Evolutionary conservation across 1,284 basidiomycete species (phyloP).

Genomic region (Tilletia indica): DNA sequence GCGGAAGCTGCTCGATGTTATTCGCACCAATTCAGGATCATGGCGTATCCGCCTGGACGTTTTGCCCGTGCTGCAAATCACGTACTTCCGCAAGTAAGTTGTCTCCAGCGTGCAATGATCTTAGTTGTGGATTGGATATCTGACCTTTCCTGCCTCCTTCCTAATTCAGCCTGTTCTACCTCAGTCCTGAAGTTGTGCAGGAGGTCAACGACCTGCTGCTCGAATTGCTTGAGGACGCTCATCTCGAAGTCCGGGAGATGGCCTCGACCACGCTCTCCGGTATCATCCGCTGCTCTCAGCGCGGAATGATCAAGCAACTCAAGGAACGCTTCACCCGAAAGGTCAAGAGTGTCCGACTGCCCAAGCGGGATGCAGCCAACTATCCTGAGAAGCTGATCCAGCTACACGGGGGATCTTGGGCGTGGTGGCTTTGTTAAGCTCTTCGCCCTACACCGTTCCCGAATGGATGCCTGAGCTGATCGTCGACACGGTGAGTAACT

Average conservation of each 20-base stretch:
- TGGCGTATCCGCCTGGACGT: slow-evolving; percentile 51
- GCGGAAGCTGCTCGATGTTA: slow-evolving; percentile 38
- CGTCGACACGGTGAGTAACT: slow-evolving; percentile 32
- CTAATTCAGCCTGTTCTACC: slow-evolving; percentile 54
- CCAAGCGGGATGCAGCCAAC: slow-evolving; percentile 61
- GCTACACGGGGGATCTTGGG: slow-evolving; percentile 85
- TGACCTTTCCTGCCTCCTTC: slow-evolving; percentile 49
- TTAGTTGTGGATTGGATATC: slow-evolving; percentile 45
- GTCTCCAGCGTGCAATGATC: slow-evolving; percentile 29
- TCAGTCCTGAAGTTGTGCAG: slow-evolving; percentile 30
- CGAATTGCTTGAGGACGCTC: slow-evolving; percentile 43
- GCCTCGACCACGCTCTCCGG: slow-evolving; percentile 69
- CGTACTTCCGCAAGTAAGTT: slow-evolving; percentile 49
- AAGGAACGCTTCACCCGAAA: slow-evolving; percentile 40
- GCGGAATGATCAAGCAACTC: slow-evolving; percentile 79
- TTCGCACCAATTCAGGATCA: slow-evolving; percentile 34
- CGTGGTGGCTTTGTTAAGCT: slow-evolving; percentile 73
- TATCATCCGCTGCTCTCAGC: slow-evolving; percentile 86
- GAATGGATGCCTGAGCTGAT: slow-evolving; percentile 80
- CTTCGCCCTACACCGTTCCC: slow-evolving; percentile 80
- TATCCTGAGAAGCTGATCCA: slow-evolving; percentile 74
- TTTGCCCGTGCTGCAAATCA: slow-evolving; percentile 50
- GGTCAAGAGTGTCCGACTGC: slow-evolving; percentile 59
- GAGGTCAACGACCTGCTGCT: slow-evolving; percentile 45
- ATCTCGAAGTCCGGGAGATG: slow-evolving; percentile 54